A percentile compares a stretch with the other conserved stretches of the same genome.
These are phyloP conservation scores for Turnera subulata DNA, from an alignment of 345 rosid species.

Conservation along the genomic window DNA sequence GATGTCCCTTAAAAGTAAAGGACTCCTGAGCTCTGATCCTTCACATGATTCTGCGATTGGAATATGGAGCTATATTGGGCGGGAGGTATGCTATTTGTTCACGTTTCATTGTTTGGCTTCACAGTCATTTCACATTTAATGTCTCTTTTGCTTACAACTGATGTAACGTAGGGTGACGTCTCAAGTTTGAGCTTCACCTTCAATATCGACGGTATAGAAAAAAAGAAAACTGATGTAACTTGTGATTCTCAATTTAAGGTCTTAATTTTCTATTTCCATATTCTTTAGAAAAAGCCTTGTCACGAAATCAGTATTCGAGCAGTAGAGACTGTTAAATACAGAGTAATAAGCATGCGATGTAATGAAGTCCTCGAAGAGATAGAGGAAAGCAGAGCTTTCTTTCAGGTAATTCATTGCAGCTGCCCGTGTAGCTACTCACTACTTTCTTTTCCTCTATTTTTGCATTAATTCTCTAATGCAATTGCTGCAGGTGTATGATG, in stretches of 20 bases:
- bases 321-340: conserved; percentile 67
- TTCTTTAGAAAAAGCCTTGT: conserved; percentile 24
- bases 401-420: conserved; percentile 49
- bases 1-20: conserved; percentile 50
- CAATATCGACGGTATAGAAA: too few species aligned
- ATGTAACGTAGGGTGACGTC: too few species aligned
- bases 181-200: too few species aligned
- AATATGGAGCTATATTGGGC: conserved; percentile 79
- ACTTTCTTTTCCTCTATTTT: background rate
- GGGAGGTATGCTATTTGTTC: conserved; percentile 47
- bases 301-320: conserved; percentile 71
- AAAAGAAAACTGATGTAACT: too few species aligned
- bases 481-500: conserved; percentile 59
- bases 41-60: conserved; percentile 52
- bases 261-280: background rate
- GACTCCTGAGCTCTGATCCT: conserved; percentile 51
- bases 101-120: background rate
- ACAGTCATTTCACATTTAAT: conserved; percentile 5
- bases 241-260: background rate
- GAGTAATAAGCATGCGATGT: conserved; percentile 45
- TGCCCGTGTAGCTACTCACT: background rate
- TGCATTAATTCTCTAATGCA: conserved; percentile 8
- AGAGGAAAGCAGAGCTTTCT: conserved; percentile 96
- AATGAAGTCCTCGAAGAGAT: conserved; percentile 75
- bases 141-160: background rate